These are phyloP conservation scores for Aspergillus versicolor DNA, from an alignment of 2,329 filamentous ascomycete genomes.

Conservation along the genomic window DNA sequence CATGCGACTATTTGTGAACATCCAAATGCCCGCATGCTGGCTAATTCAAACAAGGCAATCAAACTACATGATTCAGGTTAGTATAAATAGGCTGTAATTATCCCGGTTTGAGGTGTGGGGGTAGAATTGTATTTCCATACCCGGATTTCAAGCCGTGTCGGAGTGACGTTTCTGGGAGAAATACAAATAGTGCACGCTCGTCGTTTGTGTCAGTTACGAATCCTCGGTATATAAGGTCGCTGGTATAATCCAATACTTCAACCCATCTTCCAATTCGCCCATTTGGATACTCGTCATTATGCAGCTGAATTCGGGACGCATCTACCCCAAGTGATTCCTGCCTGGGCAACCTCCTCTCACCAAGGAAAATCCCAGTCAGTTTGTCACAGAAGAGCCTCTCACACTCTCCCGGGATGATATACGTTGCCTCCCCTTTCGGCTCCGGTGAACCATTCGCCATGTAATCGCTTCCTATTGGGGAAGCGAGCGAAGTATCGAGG, in stretches of 20 bases:
- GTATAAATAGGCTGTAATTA: not conserved
- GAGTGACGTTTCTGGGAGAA: slow-evolving; percentile 74
- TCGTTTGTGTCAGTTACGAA: slow-evolving; percentile 72
- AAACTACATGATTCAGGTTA: slow-evolving; percentile 53
- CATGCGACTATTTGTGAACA: slow-evolving; percentile 79
- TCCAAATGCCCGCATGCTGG: slow-evolving; percentile 67
- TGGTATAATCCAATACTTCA: slow-evolving; percentile 68
- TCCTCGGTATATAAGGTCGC: slow-evolving; percentile 79
- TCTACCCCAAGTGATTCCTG: slow-evolving; percentile 84
- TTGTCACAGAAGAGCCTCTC: slow-evolving; percentile 99
- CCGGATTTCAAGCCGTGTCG: slow-evolving; percentile 81
- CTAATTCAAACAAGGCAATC: slow-evolving; percentile 87
- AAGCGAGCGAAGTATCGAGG: slow-evolving; percentile 71
- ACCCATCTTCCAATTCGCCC: slow-evolving; percentile 35
- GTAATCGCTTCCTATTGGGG: slow-evolving; percentile 58
- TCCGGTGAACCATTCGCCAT: slow-evolving; percentile 35
- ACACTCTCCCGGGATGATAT: slow-evolving; percentile 98
- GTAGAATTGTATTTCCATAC: slow-evolving; percentile 54
- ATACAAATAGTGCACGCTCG: slow-evolving; percentile 78
- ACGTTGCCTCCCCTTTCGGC: slow-evolving; percentile 83
- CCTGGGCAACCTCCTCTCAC: slow-evolving; percentile 79
- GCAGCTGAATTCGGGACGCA: slow-evolving; percentile 54
- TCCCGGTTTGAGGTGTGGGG: not conserved
- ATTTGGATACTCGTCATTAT: slow-evolving; percentile 25
- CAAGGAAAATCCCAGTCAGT: slow-evolving; percentile 90